phyloP scores from a whole-genome alignment of 2,329 filamentous ascomycete genomes.

The Alternaria ethzedia region DNA sequence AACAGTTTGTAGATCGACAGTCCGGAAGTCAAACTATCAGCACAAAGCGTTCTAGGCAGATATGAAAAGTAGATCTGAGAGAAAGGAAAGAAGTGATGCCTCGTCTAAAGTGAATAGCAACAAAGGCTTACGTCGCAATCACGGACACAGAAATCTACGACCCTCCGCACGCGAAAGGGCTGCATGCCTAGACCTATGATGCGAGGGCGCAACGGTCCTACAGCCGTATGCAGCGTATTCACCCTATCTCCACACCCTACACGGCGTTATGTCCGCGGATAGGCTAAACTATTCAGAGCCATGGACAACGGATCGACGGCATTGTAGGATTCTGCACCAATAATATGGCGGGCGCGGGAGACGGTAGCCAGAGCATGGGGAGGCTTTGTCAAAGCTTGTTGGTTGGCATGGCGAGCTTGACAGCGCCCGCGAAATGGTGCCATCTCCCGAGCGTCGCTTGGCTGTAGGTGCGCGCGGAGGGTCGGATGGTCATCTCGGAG shows the following conservation, averaged over 20 bases:
- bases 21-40: not conserved
- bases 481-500: conserved; percentile 2
- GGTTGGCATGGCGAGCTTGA: not conserved
- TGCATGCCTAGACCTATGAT: not conserved
- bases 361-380: not conserved
- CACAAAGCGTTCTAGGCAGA: not conserved
- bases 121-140: not conserved
- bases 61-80: not conserved
- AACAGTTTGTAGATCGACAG: not conserved
- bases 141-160: not conserved
- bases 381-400: not conserved
- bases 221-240: not conserved
- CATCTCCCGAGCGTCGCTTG: not conserved
- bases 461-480: conserved; percentile 1
- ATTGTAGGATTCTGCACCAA: not conserved
- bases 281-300: not conserved
- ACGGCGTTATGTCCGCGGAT: not conserved
- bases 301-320: not conserved
- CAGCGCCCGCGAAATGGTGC: not conserved
- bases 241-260: not conserved
- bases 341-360: not conserved
- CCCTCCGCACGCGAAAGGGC: conserved; percentile 4
- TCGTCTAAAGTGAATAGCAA: not conserved
- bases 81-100: not conserved
- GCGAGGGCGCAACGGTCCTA: not conserved